A percentile compares a stretch with the other conserved stretches of the same genome.
These are phyloP conservation scores for Flagelloscypha sp. DNA, from an alignment of 768 basidiomycete species.

Conservation along the genomic window DNA sequence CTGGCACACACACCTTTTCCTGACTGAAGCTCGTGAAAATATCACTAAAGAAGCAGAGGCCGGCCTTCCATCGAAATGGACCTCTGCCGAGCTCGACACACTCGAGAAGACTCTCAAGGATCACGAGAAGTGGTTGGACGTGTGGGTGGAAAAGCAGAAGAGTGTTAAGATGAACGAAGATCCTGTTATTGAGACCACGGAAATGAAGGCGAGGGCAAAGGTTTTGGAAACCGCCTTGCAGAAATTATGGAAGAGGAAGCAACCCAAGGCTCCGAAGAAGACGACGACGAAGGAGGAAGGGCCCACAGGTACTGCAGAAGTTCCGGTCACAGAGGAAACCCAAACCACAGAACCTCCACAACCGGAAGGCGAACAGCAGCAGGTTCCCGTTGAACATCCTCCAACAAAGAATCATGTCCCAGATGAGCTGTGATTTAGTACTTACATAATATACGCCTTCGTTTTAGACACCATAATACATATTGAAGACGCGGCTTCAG, in stretches of 20 bases:
- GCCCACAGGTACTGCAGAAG: conserved; percentile 3
- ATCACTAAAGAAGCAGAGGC: conserved; percentile 55
- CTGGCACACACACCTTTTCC: conserved; percentile 83
- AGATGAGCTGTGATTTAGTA: too few species aligned
- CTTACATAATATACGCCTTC: too few species aligned
- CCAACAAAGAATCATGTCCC: too few species aligned
- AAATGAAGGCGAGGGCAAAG: conserved; percentile 81
- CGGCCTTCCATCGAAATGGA: conserved; percentile 71
- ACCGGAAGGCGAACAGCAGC: too few species aligned
- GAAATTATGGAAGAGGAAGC: conserved; percentile 59
- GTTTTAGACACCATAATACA: too few species aligned
- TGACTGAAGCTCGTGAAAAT: conserved; percentile 69
- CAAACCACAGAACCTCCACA: too few species aligned
- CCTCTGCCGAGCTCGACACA: conserved; percentile 71
- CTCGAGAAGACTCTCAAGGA: conserved; percentile 73
- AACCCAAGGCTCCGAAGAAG: conserved; percentile 54
- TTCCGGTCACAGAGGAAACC: background rate
- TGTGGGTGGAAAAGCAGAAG: conserved; percentile 78
- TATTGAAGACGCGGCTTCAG: too few species aligned
- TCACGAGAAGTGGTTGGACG: conserved; percentile 78
- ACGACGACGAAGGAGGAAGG: conserved; percentile 28
- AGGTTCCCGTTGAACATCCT: too few species aligned
- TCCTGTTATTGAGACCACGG: conserved; percentile 76
- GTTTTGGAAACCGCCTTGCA: conserved; percentile 68
- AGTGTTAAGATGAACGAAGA: conserved; percentile 64